Percentiles rank a stretch among this genome's conserved stretches.
phyloP scores from a whole-genome alignment of 2,329 filamentous ascomycete genomes.

The Pezizomycotina sp. region DNA sequence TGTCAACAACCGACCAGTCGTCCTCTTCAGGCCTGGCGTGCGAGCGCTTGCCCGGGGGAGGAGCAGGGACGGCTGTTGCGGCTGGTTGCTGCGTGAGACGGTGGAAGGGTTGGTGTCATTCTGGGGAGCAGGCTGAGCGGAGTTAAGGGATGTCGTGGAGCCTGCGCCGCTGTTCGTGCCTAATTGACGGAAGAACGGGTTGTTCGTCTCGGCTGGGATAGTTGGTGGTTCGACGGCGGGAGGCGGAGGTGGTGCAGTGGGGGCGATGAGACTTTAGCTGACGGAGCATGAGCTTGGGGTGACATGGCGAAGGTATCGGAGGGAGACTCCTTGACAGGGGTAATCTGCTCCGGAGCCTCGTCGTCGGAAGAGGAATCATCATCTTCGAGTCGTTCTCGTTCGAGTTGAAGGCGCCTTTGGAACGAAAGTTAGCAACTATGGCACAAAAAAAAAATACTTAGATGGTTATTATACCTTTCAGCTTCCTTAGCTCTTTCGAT shows the following conservation, averaged over 20 bases:
- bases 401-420: slow-evolving; percentile 45
- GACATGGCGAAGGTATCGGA: too few relatives aligned
- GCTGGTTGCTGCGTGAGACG: slow-evolving; percentile 31
- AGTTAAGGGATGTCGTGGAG: slow-evolving; percentile 29
- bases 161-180: slow-evolving; percentile 38
- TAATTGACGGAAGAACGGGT: slow-evolving; percentile 71
- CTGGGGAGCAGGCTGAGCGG: slow-evolving; percentile 37
- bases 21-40: slow-evolving; percentile 48
- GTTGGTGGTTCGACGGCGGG: slow-evolving; percentile 33
- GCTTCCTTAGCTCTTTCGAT: slow-evolving; percentile 81
- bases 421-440: slow-evolving; percentile 10
- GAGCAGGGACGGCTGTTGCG: slow-evolving; percentile 28
- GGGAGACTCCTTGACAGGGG: slow-evolving; percentile 42
- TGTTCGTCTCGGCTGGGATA: slow-evolving; percentile 60
- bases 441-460: background rate
- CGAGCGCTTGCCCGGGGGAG: slow-evolving; percentile 29
- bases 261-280: slow-evolving; percentile 20
- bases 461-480: slow-evolving; percentile 28
- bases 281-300: too few relatives aligned
- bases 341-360: slow-evolving; percentile 51
- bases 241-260: slow-evolving; percentile 31
- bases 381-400: slow-evolving; percentile 55
- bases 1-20: slow-evolving; percentile 64
- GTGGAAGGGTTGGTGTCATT: slow-evolving; percentile 40
- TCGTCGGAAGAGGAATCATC: slow-evolving; percentile 67